Conservation (phyloP, 805 yeast species). For the Candida multigemmis region DNA sequence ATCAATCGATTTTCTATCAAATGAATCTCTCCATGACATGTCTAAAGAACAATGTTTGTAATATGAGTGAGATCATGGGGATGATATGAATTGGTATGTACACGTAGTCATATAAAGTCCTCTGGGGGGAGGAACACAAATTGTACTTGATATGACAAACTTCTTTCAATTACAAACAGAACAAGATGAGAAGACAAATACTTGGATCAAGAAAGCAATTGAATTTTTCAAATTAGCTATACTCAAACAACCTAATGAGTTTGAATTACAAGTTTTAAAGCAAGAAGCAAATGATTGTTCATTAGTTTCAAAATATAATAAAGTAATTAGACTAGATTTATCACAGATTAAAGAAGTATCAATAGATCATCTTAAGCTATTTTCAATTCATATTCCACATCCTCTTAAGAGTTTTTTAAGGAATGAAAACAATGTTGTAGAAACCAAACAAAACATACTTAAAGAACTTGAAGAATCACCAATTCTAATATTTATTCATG, state of each 20-base stretch:
- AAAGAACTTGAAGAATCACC: conserved; percentile 43
- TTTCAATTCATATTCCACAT: conserved; percentile 40
- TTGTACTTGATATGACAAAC: no score
- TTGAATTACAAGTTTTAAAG: conserved; percentile 32
- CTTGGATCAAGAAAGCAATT: conserved; percentile 11
- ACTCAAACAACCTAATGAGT: conserved; percentile 15
- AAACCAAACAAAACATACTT: conserved; percentile 11
- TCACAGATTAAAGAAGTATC: conserved; percentile 10
- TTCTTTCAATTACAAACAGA: conserved; percentile 3
- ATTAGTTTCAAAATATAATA: conserved; percentile 38
- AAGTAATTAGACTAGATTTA: conserved; percentile 29
- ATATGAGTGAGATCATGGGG: no score
- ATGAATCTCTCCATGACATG: conserved; percentile 4
- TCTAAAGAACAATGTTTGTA: not conserved
- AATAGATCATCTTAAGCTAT: conserved; percentile 25
- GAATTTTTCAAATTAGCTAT: conserved; percentile 15
- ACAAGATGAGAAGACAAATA: conserved; percentile 10
- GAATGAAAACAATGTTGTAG: conserved; percentile 13
- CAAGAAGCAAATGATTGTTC: conserved; percentile 49
- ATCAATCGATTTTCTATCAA: conserved; percentile 36
- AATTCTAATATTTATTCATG: conserved; percentile 65
- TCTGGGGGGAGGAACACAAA: no score
- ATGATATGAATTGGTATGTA: no score
- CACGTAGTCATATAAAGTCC: no score
- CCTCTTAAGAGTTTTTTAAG: conserved; percentile 29